phyloP scores from a whole-genome alignment of 2,329 filamentous ascomycete species.

The Knoxdaviesia capensis region DNA sequence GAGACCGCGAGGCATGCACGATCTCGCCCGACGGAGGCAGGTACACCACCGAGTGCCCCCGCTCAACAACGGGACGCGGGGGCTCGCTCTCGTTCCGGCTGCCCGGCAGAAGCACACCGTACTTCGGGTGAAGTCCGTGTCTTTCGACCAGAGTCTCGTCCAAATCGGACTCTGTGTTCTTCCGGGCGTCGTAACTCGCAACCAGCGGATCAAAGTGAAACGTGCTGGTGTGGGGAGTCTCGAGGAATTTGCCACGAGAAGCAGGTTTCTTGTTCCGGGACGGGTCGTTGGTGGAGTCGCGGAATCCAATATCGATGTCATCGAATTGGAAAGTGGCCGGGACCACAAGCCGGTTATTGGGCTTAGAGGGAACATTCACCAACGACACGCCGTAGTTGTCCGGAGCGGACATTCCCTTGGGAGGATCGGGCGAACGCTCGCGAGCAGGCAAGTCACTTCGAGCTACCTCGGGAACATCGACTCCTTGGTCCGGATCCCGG shows the following conservation, averaged over 20 bases:
- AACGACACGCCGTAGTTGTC: slow-evolving; percentile 32
- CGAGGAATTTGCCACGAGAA: slow-evolving; percentile 31
- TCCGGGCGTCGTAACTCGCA: slow-evolving; percentile 30
- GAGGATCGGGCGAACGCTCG: slow-evolving; percentile 17
- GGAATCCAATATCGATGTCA: slow-evolving; percentile 35
- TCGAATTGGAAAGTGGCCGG: slow-evolving; percentile 27
- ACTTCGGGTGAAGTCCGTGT: slow-evolving; percentile 29
- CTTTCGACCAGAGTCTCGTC: slow-evolving; percentile 28
- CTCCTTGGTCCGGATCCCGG: slow-evolving; percentile 4
- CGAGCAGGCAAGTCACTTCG: slow-evolving; percentile 11
- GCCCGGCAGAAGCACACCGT: slow-evolving; percentile 28
- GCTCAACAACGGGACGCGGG: slow-evolving; percentile 19
- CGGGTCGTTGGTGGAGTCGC: slow-evolving; percentile 35
- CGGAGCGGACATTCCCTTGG: slow-evolving; percentile 20
- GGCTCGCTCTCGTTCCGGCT: slow-evolving; percentile 24
- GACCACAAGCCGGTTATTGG: slow-evolving; percentile 32
- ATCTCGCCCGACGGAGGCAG: slow-evolving; percentile 26
- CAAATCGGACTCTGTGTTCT: slow-evolving; percentile 25
- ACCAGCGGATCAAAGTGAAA: slow-evolving; percentile 34
- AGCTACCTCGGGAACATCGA: slow-evolving; percentile 3
- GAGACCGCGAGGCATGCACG: slow-evolving; percentile 26
- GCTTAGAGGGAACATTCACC: slow-evolving; percentile 19
- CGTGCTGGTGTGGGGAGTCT: slow-evolving; percentile 30
- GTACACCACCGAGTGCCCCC: slow-evolving; percentile 26
- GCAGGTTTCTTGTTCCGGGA: slow-evolving; percentile 30